Percentiles rank a stretch among this genome's conserved stretches.
Conservation (phyloP, 805 yeast species). For the Pichia exigua region DNA sequence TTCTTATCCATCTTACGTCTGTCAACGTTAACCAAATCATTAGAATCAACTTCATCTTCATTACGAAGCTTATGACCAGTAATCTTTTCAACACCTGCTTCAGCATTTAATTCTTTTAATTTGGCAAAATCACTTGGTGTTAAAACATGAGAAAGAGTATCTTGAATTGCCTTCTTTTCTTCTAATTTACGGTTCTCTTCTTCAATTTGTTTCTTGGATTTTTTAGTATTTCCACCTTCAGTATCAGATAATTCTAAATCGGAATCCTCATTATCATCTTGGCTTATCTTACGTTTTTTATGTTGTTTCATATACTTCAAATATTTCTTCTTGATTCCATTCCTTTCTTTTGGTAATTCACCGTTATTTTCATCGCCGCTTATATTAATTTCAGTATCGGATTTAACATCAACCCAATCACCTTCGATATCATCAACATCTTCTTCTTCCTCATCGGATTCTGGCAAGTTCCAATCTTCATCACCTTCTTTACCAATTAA, state of each 20-base stretch:
- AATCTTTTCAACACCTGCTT: conserved; percentile 78
- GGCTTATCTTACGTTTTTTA: conserved; percentile 23
- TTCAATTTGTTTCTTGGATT: conserved; percentile 25
- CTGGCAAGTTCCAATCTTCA: conserved; percentile 60
- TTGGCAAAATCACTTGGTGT: conserved; percentile 99
- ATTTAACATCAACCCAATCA: conserved; percentile 83
- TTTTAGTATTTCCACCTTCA: conserved; percentile 30
- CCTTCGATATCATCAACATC: conserved; percentile 64
- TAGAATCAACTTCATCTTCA: conserved; percentile 83
- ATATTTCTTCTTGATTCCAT: conserved; percentile 29
- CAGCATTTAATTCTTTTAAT: conserved; percentile 74
- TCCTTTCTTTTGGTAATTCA: conserved; percentile 28
- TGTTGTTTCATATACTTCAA: conserved; percentile 27
- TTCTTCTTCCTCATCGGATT: conserved; percentile 39
- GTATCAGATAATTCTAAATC: conserved; percentile 47
- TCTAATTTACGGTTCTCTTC: conserved; percentile 21
- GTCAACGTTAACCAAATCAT: conserved; percentile 65
- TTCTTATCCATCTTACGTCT: conserved; percentile 82
- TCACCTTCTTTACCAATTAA: conserved; percentile 45
- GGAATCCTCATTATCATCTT: conserved; percentile 30
- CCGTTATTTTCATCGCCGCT: conserved; percentile 36
- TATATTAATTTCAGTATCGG: conserved; percentile 59
- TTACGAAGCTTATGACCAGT: conserved; percentile 52
- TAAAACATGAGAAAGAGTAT: conserved; percentile 46
- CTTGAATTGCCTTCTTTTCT: conserved; percentile 48